phyloP scores from a whole-genome alignment of 495 filamentous ascomycete genomes.

The Gamarada debralockiae region DNA sequence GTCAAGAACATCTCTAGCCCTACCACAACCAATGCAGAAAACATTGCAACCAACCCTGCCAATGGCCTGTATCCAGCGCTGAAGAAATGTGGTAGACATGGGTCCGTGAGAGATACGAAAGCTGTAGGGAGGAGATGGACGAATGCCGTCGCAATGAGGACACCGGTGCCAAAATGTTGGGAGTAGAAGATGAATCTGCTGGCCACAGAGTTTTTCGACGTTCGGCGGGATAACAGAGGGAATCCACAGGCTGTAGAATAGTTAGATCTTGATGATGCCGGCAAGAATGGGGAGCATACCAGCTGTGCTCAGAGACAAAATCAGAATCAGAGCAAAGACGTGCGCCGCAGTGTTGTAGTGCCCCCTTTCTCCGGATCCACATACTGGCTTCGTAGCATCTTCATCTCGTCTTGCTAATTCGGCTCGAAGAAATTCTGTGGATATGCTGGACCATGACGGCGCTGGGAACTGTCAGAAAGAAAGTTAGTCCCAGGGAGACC shows the following conservation, averaged over 20 bases:
- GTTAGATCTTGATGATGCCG: neutral
- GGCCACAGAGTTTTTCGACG: slow-evolving; percentile 36
- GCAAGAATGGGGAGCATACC: slow-evolving; percentile 40
- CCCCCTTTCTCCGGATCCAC: slow-evolving; percentile 57
- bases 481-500: neutral
- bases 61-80: slow-evolving; percentile 69
- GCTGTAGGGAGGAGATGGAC: slow-evolving; percentile 83
- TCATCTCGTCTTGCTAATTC: slow-evolving; percentile 45
- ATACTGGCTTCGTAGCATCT: slow-evolving; percentile 42
- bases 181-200: slow-evolving; percentile 63
- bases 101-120: slow-evolving; percentile 74
- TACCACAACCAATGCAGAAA: slow-evolving; percentile 69
- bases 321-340: slow-evolving; percentile 73
- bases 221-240: slow-evolving; percentile 51
- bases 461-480: slow-evolving; percentile 1
- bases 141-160: slow-evolving; percentile 85
- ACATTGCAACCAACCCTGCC: slow-evolving; percentile 75
- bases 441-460: slow-evolving; percentile 41
- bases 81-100: slow-evolving; percentile 74
- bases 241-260: slow-evolving; percentile 49
- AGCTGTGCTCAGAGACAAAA: slow-evolving; percentile 66
- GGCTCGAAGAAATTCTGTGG: slow-evolving; percentile 45
- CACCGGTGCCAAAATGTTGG: slow-evolving; percentile 83
- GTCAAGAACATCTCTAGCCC: slow-evolving; percentile 74
- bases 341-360: slow-evolving; percentile 65